Base-by-base conservation (phyloP, 176 grass and related monocot species). In the Musa schizocarpa region DNA sequence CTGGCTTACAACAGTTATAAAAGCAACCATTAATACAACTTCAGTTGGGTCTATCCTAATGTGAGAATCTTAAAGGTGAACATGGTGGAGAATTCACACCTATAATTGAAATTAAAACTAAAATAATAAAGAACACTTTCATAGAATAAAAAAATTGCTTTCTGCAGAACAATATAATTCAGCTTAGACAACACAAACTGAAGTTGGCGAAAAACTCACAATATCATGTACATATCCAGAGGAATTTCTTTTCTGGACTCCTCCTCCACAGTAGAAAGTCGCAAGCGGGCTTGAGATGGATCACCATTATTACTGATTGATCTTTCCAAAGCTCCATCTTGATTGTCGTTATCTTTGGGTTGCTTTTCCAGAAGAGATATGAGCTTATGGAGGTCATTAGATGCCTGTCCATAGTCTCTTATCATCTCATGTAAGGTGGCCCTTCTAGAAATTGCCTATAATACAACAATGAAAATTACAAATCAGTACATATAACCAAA, bases 401-500 rank as follows among this genome's bases (percentile, higher is more conserved):
- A 74, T 61, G 88, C 88, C 68, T 93, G 94, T 21, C 27, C 72
- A 69, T 91, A 93, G 75, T 97, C 94, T 75, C 82, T 89, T 72
- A 93, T 89, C 83, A 83, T 80, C 76, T 85, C 84, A 77, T 97
- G 85, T 80, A 97, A 85, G 74, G 62, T 82, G 74, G 94, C 91
- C 62, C 94, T 97, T 87, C 90, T 88, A 73, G 94, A 97, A 87
- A 97, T 74, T 66, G 84, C 94, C 94, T 97, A 54, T 79, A 86
- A 79, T 83, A 62, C 68, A 74, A 2, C 22, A 74, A 56, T 24
- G 11, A 55, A 21, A 54, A 56, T 12, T 27, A 29, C 52, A 58
- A 26, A 25, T 70, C 68, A 70, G 34, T 50, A 10, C 8, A 43
- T 50, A 19, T 17, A 70, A 12, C 68, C 25, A 43, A 43, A 43